phyloP scores from a whole-genome alignment of 805 yeast species.

The Candida piceae region DNA sequence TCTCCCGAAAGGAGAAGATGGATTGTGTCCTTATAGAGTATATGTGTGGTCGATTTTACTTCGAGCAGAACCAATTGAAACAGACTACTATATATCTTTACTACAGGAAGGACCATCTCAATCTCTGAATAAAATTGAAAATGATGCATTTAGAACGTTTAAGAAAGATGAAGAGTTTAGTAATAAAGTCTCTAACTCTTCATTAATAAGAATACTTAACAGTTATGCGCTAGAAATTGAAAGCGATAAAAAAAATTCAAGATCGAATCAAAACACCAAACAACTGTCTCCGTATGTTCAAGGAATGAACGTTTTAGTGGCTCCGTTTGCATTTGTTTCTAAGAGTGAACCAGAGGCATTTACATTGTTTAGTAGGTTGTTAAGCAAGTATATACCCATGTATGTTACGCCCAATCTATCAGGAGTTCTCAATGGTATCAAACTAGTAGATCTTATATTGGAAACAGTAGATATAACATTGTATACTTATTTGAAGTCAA shows the following conservation, averaged over 20 bases:
- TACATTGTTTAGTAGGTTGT: slow-evolving; percentile 57
- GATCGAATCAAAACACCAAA: not conserved
- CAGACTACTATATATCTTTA: slow-evolving; percentile 50
- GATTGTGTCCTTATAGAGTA: slow-evolving; percentile 59
- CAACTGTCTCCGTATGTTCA: slow-evolving; percentile 65
- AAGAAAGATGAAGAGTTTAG: slow-evolving; percentile 68
- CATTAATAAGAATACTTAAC: slow-evolving; percentile 63
- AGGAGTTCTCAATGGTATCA: slow-evolving; percentile 76
- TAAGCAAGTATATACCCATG: slow-evolving; percentile 64
- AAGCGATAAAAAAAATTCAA: not conserved
- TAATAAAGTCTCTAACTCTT: slow-evolving; percentile 60
- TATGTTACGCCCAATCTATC: slow-evolving; percentile 71
- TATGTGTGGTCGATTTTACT: slow-evolving; percentile 80
- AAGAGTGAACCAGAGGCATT: slow-evolving; percentile 85
- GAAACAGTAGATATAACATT: slow-evolving; percentile 70
- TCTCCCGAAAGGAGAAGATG: slow-evolving; percentile 25
- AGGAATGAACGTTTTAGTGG: slow-evolving; percentile 83
- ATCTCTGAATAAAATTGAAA: slow-evolving; percentile 63
- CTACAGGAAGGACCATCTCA: slow-evolving; percentile 48
- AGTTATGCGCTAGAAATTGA: slow-evolving; percentile 56
- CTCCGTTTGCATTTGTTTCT: slow-evolving; percentile 73
- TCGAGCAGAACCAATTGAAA: slow-evolving; percentile 53
- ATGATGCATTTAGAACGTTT: slow-evolving; percentile 83
- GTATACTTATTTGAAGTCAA: slow-evolving; percentile 51
- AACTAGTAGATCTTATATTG: slow-evolving; percentile 68